A percentile compares a stretch with the other conserved stretches of the same genome.
phyloP scores from a whole-genome alignment of 176 grass and related monocot species.

The Carex scoparia region DNA sequence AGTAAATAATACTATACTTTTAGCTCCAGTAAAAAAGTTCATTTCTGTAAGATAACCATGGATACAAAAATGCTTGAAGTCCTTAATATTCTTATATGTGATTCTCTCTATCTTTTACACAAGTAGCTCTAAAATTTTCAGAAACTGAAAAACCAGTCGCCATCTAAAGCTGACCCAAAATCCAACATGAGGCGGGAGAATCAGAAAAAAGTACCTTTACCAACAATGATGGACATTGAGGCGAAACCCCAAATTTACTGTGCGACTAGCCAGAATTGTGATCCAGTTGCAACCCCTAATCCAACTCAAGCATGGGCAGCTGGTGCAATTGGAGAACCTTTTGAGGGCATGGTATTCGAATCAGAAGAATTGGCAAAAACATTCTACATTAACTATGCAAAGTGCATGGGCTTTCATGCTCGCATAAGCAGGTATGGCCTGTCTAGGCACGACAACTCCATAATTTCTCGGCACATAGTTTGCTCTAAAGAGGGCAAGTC shows the following conservation, averaged over 20 bases:
- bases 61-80: neutral
- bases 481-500: constrained; percentile 87
- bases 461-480: constrained; percentile 89
- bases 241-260: neutral
- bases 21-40: too few relatives aligned
- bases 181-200: constrained; percentile 1
- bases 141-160: neutral
- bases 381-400: constrained; percentile 87
- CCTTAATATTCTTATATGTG: neutral
- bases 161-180: constrained; percentile 8
- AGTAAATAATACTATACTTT: neutral
- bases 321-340: constrained; percentile 36
- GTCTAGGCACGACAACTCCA: constrained; percentile 84
- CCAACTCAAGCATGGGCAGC: neutral
- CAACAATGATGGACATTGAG: neutral
- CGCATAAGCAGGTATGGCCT: constrained; percentile 83
- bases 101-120: neutral
- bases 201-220: neutral
- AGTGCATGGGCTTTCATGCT: constrained; percentile 62
- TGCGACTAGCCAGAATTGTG: neutral
- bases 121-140: constrained; percentile 5
- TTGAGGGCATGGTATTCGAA: constrained; percentile 88
- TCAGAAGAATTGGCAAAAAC: constrained; percentile 74
- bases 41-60: neutral
- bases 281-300: neutral